Conservation (phyloP, 2,329 filamentous ascomycete species). For the Zymoseptoria tritici region DNA sequence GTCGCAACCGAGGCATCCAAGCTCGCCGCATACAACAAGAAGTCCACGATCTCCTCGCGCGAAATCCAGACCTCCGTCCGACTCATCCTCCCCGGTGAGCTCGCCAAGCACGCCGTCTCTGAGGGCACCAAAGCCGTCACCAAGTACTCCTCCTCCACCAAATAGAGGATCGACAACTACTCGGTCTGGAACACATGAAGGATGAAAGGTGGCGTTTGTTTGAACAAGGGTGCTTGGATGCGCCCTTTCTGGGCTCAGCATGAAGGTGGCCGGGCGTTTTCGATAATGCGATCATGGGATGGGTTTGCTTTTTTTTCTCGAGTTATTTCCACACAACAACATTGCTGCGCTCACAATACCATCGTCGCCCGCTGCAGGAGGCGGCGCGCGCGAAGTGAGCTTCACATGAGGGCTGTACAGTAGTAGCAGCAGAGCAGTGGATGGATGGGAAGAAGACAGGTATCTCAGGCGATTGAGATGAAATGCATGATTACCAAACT, state of each 20-base stretch:
- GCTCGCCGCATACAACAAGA: constrained; percentile 99
- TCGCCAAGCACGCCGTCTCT: constrained; percentile 98
- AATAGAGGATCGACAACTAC: constrained; percentile 57
- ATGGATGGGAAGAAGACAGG: constrained; percentile 11
- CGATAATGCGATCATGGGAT: constrained; percentile 48
- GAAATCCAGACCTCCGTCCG: constrained; percentile 99
- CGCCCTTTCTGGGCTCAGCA: constrained; percentile 9
- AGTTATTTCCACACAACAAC: constrained; percentile 14
- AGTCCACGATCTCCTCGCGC: constrained; percentile 98
- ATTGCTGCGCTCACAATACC: constrained; percentile 24
- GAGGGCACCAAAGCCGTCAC: constrained; percentile 99
- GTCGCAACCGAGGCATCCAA: constrained; percentile 98
- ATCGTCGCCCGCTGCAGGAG: constrained; percentile 17
- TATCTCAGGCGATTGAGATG: constrained; percentile 19
- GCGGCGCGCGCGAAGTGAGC: constrained; percentile 14
- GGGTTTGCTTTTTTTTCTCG: constrained; percentile 28
- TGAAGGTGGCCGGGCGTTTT: constrained; percentile 42
- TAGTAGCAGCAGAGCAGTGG: constrained; percentile 27
- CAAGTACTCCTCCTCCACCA: constrained; percentile 99
- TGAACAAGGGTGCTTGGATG: constrained; percentile 12
- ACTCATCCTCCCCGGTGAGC: constrained; percentile 94
- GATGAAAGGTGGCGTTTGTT: constrained; percentile 39
- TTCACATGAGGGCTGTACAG: constrained; percentile 27
- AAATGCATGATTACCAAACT: constrained; percentile 28
- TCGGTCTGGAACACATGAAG: constrained; percentile 17